Evolutionary conservation across 139 green algal species (phyloP).

Genomic region (Chlorella ohadii): DNA sequence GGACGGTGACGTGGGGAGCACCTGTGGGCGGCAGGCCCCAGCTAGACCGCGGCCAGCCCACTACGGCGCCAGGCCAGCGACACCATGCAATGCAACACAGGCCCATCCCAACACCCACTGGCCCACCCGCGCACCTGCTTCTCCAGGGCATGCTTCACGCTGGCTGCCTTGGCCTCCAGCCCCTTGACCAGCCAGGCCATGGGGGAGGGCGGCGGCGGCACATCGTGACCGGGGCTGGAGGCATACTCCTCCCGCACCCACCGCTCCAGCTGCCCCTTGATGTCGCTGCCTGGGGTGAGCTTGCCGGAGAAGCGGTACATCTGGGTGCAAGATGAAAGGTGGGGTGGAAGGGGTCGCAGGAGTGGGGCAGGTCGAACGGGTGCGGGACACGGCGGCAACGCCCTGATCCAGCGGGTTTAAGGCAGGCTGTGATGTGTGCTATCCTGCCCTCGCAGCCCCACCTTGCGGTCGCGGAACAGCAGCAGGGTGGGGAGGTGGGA

Average conservation of each 20-base stretch:
- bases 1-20: neutral
- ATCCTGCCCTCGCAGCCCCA: too few species aligned
- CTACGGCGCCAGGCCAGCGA: too few species aligned
- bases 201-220: slow-evolving; percentile 14
- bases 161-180: neutral
- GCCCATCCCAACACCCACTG: too few species aligned
- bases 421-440: too few species aligned
- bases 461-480: slow-evolving; percentile 31
- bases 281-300: neutral
- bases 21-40: too few species aligned
- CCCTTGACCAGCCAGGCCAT: slow-evolving; percentile 12
- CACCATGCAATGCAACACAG: too few species aligned
- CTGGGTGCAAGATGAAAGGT: neutral
- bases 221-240: neutral
- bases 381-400: too few species aligned
- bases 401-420: too few species aligned
- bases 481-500: slow-evolving; percentile 12
- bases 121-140: neutral
- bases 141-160: slow-evolving; percentile 1
- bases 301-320: slow-evolving; percentile 24
- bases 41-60: too few species aligned
- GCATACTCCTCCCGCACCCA: neutral
- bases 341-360: neutral
- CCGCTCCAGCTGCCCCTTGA: slow-evolving; percentile 2
- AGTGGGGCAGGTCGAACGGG: neutral